A percentile compares a stretch with the other conserved stretches of the same genome.
Evolutionary conservation across 495 filamentous ascomycete species (phyloP).

Genomic region (Trichocladium uniseriatum): DNA sequence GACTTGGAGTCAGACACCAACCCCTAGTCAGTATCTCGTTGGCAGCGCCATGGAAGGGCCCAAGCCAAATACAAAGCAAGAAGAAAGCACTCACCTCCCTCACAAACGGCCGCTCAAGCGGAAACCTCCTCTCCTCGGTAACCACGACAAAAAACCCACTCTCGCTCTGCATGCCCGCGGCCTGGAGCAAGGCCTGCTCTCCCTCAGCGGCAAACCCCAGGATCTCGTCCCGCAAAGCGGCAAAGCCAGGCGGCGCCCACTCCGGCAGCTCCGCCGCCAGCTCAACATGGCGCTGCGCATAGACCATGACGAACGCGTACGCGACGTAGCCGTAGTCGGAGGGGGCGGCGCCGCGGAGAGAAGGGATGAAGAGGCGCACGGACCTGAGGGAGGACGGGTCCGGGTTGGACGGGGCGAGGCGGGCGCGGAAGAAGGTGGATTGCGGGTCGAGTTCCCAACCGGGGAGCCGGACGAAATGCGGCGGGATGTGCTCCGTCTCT

Average conservation of each 20-base stretch:
- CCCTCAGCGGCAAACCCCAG: not conserved
- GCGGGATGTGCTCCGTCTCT: too few species aligned
- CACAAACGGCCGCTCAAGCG: conserved; percentile 1
- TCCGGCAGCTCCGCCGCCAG: not conserved
- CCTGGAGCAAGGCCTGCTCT: not conserved
- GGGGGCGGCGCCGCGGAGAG: too few species aligned
- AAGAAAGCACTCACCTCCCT: not conserved
- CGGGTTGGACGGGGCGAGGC: too few species aligned
- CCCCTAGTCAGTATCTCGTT: not conserved
- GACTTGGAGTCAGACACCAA: not conserved
- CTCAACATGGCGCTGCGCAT: not conserved
- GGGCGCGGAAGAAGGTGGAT: too few species aligned
- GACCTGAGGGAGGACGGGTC: too few species aligned
- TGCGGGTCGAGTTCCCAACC: too few species aligned
- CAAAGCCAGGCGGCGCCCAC: not conserved
- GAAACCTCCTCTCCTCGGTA: not conserved
- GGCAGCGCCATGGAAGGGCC: too few species aligned
- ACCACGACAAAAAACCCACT: not conserved
- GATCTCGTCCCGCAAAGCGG: not conserved
- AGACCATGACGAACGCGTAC: not conserved
- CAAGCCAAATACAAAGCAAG: too few species aligned
- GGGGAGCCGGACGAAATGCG: too few species aligned
- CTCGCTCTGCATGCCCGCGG: not conserved
- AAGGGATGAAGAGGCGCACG: too few species aligned
- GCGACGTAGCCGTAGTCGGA: too few species aligned